Base-by-base conservation (phyloP, 495 filamentous ascomycete genomes). In the Aspergillus affinis region DNA sequence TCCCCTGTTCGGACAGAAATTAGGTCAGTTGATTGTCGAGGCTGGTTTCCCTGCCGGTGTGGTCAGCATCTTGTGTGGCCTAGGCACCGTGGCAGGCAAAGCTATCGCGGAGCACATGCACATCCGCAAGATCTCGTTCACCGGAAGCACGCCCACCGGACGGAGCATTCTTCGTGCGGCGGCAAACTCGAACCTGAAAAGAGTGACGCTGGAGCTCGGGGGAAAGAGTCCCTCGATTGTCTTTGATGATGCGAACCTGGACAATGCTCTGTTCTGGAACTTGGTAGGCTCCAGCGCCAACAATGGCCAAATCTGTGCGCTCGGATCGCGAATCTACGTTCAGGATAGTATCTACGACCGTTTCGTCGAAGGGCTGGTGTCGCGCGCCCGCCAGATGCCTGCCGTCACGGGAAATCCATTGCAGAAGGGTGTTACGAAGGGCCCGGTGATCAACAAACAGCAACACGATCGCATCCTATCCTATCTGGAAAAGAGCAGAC, bases 11-110 rank as follows among this genome's bases (percentile, higher is more conserved):
- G 87, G 86, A 45, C 93, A 93, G 84, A 92, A 91, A 65, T 75
- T 96, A 19, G 93, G 88, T 26, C 86, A 92, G 63, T 80, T 97
- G 12, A 86, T 86, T 49, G 81, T 86, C 61, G 87, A 97, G 75
- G 92, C 92, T 13, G 92, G 93, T 4, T 88, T 97, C 70, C 93
- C 93, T 26, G 77, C 88, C 4, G 93, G 93, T 32, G 91, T 96
- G 7, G 77, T 98, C 50, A 95, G 95, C 71, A 82, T 98, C 30
- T 81, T 98, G 21, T 87, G 93, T 60, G 93, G 93, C 54, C 83
- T 89, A 7, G 89, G 90, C 51, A 81, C 83, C 65, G 88, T 88
- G 9, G 92, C 90, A 1, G 93, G 93, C 20, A 83, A 86, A 3
- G 88, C 92, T 1, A 81, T 97, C 10, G 88, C 91, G 6, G 79